Conservation (phyloP, 2,329 filamentous ascomycete species). For the Calonectria henricotiae region DNA sequence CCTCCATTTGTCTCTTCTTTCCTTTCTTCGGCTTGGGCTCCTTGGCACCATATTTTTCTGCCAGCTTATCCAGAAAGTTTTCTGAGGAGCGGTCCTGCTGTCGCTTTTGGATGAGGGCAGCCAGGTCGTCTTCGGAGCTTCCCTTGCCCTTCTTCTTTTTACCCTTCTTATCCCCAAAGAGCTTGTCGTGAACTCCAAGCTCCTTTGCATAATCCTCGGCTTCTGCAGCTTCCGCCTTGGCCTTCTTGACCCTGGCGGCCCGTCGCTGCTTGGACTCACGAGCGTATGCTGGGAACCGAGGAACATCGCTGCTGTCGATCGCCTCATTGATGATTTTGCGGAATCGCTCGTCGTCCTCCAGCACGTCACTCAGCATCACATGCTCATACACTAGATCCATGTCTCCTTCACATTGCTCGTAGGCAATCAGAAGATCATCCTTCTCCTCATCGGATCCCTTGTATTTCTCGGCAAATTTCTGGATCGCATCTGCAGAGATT, state of each 20-base stretch:
- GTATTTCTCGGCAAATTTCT: conserved; percentile 83
- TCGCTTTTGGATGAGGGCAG: conserved; percentile 82
- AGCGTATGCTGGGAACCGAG: conserved; percentile 78
- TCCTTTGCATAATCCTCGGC: conserved; percentile 84
- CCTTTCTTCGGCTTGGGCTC: conserved; percentile 66
- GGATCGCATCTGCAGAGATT: conserved; percentile 82
- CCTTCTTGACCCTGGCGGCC: conserved; percentile 73
- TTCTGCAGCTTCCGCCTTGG: conserved; percentile 79
- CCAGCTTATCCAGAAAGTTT: conserved; percentile 80
- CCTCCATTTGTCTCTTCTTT: conserved; percentile 72
- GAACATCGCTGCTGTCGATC: conserved; percentile 79
- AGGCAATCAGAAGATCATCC: conserved; percentile 83
- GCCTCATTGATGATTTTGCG: conserved; percentile 85
- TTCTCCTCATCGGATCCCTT: conserved; percentile 90
- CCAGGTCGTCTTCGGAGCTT: conserved; percentile 71
- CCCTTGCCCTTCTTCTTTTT: conserved; percentile 58
- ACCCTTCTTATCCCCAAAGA: conserved; percentile 72
- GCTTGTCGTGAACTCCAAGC: conserved; percentile 80
- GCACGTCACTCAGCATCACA: conserved; percentile 89
- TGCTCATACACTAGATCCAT: conserved; percentile 84
- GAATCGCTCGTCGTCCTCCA: conserved; percentile 90
- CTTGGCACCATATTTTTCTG: conserved; percentile 79
- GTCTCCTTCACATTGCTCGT: conserved; percentile 80
- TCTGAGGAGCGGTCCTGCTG: conserved; percentile 73
- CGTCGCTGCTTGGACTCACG: conserved; percentile 80